Base-by-base conservation (phyloP, 1,284 basidiomycete species). In the Cryptococcus floricola region DNA sequence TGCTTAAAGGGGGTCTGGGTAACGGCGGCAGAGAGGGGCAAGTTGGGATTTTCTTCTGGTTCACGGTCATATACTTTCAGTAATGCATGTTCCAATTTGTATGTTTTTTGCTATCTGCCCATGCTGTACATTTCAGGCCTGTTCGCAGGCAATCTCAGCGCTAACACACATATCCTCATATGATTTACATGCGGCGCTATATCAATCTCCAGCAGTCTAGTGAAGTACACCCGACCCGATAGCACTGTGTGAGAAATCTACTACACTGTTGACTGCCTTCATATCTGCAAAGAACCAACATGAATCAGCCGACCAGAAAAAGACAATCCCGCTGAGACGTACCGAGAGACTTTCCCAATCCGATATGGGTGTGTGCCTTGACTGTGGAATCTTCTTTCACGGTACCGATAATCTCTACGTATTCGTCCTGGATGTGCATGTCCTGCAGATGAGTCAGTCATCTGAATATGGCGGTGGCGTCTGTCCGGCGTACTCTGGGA, bases 371-470 rank as follows among this genome's bases (percentile, higher is more conserved):
- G 64, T 85, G 68, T 69, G 86, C 82, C 64, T 84, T 85, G 56
- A 94, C 75, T 0, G 81, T 83, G 19, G 83, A 79, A 39, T 83
- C 79, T 55, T 85, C 81, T 34, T 80, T 58, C 8, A 87, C 88
- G 5, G 74, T 82, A 8, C 89, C 91, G 44, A 94, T 82, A 52
- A 93, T 77, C 74, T 94, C 91, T 46, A 89, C 79, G 58, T 79
- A 91, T 7, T 80, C 77, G 47, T 84, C 83, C 0, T 75, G 73
- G 48, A 86, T 74, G 39, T 79, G 72, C 43, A 79, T 74, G 53
- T 80, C 80, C 84, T 87, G 65, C 5, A 12, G 8, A 5, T 48
- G 53, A 48, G 42, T 62, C 57, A 66, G 59, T 56, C 38, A 16
- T 31, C 39, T 41, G 13, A 34, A 14, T 3, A 23, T 18, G 18